Base-by-base conservation (phyloP, 2,329 filamentous ascomycete species). In the Coniella lustricola region DNA sequence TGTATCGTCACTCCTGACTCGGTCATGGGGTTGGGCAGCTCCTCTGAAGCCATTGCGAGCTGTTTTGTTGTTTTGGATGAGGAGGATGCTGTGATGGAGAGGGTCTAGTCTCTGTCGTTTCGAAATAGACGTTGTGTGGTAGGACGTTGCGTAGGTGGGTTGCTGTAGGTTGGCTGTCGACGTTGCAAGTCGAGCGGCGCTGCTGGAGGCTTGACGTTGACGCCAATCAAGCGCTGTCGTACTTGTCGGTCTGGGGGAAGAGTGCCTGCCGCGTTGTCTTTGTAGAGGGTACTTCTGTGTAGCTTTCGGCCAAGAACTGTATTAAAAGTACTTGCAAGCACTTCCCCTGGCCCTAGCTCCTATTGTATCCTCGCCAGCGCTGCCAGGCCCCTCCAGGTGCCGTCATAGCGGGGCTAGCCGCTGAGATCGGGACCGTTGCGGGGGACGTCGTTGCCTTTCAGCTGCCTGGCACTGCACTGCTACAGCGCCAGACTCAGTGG, bases 1-100 rank as follows among this genome's bases (percentile, higher is more conserved):
- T 77, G 84, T 61, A 90, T 85, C 46, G 85, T 90, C 61, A 89
- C 74, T 67, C 82, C 80, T 49, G 84, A 89, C 64, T 84, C 81
- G 64, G 82, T 75, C 62, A 90, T 76, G 56, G 77, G 74, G 59
- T 78, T 72, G 49, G 62, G 59, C 22, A 58, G 57, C 31, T 73
- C 73, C 51, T 81, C 71, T 55, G 73, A 73, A 42, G 77, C 68
- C 80, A 82, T 84, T 50, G 50, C 59, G 54, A 48, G 33, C 32
- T 8, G 13, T 12, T 4, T 13, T 13, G 4, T 14, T 12, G 18
- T 13, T n/a, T 32, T 8, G 18, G 3, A 29, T 3, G 29, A 16
- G 17, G 18, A 5, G 10, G 16, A 18, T 33, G 14, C n/a, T 3
- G 3, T n/a, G 13, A 14, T 34, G 37, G 3, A 32, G 16, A 3